Evolutionary conservation across 208 protist species (phyloP).

Genomic region (Trypanosoma caninum): DNA sequence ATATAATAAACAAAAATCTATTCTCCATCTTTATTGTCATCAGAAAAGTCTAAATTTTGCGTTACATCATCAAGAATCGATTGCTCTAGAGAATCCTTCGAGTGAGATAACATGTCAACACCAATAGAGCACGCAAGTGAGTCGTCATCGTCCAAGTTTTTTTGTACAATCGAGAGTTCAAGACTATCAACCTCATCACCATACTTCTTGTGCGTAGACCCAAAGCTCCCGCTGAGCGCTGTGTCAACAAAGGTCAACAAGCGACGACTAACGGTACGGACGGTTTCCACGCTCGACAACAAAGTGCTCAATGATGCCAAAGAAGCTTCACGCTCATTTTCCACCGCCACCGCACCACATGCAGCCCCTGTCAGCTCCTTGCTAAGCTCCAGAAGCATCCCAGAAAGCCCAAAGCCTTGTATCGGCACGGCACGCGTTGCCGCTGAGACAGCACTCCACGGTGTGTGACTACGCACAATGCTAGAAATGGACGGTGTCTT

Average conservation of each 20-base stretch:
- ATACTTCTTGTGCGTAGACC: constrained; percentile 6
- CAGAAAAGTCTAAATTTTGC: neutral
- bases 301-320: too few relatives aligned
- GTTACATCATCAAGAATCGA: neutral
- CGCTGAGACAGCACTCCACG: too few relatives aligned
- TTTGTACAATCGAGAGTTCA: neutral
- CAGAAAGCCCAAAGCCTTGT: too few relatives aligned
- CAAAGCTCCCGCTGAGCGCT: neutral
- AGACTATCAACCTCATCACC: neutral
- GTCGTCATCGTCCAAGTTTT: neutral
- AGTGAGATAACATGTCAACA: neutral
- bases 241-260: neutral
- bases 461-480: too few relatives aligned
- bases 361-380: too few relatives aligned
- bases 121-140: constrained; percentile 7
- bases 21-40: neutral
- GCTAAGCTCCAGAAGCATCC: too few relatives aligned
- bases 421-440: too few relatives aligned
- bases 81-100: neutral
- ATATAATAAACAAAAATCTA: neutral
- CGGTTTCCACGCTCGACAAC: neutral
- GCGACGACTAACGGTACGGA: constrained; percentile 1
- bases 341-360: too few relatives aligned
- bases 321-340: too few relatives aligned
- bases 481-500: too few relatives aligned